These are phyloP conservation scores for Thelonectria rubi DNA, from an alignment of 2,329 filamentous ascomycete species.

Conservation along the genomic window DNA sequence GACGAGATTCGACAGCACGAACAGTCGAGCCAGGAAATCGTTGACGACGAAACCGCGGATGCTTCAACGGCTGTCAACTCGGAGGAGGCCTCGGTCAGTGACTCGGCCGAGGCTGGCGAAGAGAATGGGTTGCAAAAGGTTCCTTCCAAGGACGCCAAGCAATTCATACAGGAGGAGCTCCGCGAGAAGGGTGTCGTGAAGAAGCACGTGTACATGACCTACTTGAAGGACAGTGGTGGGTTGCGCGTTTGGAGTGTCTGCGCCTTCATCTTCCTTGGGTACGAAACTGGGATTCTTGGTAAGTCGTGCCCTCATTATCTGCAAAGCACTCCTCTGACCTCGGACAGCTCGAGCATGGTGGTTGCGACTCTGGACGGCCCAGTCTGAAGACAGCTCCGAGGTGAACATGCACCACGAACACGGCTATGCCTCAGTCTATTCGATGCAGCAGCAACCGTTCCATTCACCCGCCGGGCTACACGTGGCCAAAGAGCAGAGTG, in stretches of 20 bases:
- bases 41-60: conserved; percentile 58
- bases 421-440: conserved; percentile 55
- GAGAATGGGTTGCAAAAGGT: conserved; percentile 57
- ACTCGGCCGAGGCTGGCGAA: conserved; percentile 52
- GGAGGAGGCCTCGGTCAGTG: conserved; percentile 56
- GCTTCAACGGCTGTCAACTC: conserved; percentile 63
- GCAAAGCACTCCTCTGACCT: conserved; percentile 13
- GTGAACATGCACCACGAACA: conserved; percentile 46
- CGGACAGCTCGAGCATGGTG: conserved; percentile 66
- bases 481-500: conserved; percentile 45
- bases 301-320: conserved; percentile 33
- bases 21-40: conserved; percentile 54
- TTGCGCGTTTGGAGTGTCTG: conserved; percentile 66
- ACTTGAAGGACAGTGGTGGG: conserved; percentile 73
- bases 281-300: conserved; percentile 65
- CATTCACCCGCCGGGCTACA: conserved; percentile 48
- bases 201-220: conserved; percentile 71
- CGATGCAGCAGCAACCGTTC: conserved; percentile 57
- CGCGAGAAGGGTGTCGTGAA: conserved; percentile 76
- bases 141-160: conserved; percentile 64
- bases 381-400: conserved; percentile 28
- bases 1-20: conserved; percentile 67
- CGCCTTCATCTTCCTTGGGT: conserved; percentile 61
- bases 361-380: conserved; percentile 69
- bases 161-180: conserved; percentile 81